Conservation (phyloP, 345 rosid genomes). For the Ceriops zippeliana region DNA sequence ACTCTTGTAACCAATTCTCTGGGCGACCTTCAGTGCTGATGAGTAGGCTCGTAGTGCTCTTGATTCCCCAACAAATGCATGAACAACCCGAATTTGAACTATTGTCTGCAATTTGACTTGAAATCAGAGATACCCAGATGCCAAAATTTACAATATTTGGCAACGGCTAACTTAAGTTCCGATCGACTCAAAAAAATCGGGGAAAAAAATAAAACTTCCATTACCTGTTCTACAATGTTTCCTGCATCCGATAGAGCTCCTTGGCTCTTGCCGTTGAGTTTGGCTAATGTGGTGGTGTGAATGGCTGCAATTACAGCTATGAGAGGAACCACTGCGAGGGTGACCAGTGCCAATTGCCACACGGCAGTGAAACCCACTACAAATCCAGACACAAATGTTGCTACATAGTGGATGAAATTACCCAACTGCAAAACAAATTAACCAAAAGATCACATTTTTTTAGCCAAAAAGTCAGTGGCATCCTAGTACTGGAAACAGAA, state of each 20-base stretch:
- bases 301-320: slow-evolving; percentile 91
- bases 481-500: background rate
- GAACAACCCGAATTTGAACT: slow-evolving; percentile 86
- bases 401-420: slow-evolving; percentile 91
- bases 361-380: slow-evolving; percentile 96
- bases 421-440: slow-evolving; percentile 59
- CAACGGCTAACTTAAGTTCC: background rate
- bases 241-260: slow-evolving; percentile 91
- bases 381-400: slow-evolving; percentile 92
- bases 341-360: slow-evolving; percentile 93
- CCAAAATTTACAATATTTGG: slow-evolving; percentile 12
- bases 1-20: slow-evolving; percentile 75
- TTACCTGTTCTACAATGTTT: slow-evolving; percentile 82
- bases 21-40: slow-evolving; percentile 67
- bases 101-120: slow-evolving; percentile 55
- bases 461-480: background rate
- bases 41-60: slow-evolving; percentile 78
- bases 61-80: slow-evolving; percentile 87
- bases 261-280: slow-evolving; percentile 75
- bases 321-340: slow-evolving; percentile 94
- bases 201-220: background rate
- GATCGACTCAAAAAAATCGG: background rate
- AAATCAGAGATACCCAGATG: slow-evolving; percentile 33
- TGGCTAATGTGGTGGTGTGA: slow-evolving; percentile 70
- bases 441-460: slow-evolving; percentile 10